Evolutionary conservation across 805 yeast genomes (phyloP), one percentile per base, ranked within the genome.

Genomic region (Yarrowia sp.): DNA sequence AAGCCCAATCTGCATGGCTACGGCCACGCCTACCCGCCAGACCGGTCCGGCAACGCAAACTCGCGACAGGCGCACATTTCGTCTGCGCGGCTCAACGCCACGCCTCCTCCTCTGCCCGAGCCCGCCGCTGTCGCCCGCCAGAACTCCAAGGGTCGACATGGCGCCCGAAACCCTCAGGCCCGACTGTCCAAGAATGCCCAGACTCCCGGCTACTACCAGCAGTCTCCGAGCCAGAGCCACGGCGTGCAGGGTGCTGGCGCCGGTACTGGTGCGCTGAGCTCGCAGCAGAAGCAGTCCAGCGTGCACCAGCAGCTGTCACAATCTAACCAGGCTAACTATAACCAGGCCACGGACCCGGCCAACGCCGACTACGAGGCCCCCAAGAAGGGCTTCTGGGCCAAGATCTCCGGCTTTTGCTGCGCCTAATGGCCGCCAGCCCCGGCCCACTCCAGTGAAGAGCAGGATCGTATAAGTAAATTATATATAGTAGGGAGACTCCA

Each of bases 1-100:
- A 92, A 92, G 76, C 96, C 97, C 64, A 92, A 92, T 73, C 79
- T 92, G 68, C 98, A 92, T 76, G 98, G 98, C 46, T 92, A 92
- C 75, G 98, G 98, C 36, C 95, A 92, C 75, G 97, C 97, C 67
- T 89, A 87, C 70, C 97, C 97, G 65, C 87, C 87, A 61, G 63
- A 58, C 63, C 51, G 63, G 32, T 41, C 51, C 30, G 51, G 51
- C 51, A 43, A 41, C 49, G 51, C 51, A 10, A 58, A 58, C 51
- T 58, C 63, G 38, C 49, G 63, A 32, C 74, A 72, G 62, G 71
- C 72, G 19, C 75, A 74, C 65, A 68, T 72, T 35, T 68, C 74
- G 17, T 70, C 73, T 30, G 73, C 75, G 26, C 74, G 77, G 52
- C 73, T 79, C 66, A 81, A 79, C 68, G 81, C 81, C 54, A 78